Conservation (phyloP, 2,329 filamentous ascomycete genomes). For the Fusarium bulbicola region DNA sequence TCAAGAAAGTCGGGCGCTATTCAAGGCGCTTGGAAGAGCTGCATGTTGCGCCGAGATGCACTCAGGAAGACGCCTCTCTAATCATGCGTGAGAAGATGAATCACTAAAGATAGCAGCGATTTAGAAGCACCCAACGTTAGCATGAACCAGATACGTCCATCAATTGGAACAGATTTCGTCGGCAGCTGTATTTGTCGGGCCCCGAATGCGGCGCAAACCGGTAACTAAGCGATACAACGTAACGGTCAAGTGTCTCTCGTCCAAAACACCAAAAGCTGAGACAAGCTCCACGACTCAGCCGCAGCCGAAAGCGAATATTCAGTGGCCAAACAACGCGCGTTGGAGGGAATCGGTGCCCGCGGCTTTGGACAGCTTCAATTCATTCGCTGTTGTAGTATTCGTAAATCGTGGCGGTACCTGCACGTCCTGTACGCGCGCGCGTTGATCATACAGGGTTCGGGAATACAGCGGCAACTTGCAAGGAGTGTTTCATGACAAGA, state of each 20-base stretch:
- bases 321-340: background rate
- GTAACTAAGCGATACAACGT: background rate
- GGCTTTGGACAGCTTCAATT: background rate
- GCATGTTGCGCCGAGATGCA: background rate
- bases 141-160: too few relatives aligned
- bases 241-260: background rate
- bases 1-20: background rate
- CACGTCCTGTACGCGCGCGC: background rate
- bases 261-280: background rate
- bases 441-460: background rate
- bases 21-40: background rate
- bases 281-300: background rate
- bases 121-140: background rate
- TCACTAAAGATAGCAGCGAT: background rate
- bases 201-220: background rate
- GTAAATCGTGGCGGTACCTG: background rate
- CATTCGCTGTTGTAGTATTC: background rate
- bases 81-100: background rate
- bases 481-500: background rate
- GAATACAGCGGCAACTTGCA: background rate
- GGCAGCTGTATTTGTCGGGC: background rate
- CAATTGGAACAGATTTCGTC: background rate
- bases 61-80: background rate
- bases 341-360: background rate
- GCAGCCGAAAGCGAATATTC: background rate